Evolutionary conservation across 495 filamentous ascomycete species (phyloP), one percentile per base, ranked within the genome.

Genomic region (Amniculicola lignicola): DNA sequence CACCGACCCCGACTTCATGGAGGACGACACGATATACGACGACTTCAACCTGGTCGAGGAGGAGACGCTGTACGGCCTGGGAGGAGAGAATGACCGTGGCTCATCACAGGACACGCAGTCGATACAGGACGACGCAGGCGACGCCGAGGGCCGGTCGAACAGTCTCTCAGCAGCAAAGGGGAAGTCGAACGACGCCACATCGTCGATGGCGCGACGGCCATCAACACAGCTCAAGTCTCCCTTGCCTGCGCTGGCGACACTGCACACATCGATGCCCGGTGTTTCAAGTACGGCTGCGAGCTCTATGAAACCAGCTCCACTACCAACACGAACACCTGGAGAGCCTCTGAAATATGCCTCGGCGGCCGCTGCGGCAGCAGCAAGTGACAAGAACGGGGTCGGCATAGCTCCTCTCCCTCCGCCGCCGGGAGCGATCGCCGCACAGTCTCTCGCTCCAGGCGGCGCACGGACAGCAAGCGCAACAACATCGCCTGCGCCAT

Each of bases 71-170:
- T 96, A 86, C 59, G 94, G 90, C 37, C 85, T 96, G 77, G 79
- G 74, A 55, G 77, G 75, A 52, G 94, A 96, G 16, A 85, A 82
- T 65, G 93, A 98, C 68, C 82, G 83, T 42, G 83, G 88, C 49
- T 96, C 92, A 18, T 96, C 92, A 46, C 93, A 98, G 76, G 93
- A 98, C 72, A 83, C 89, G 19, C 90, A 93, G 64, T 96, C 93
- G 31, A 76, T 94, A 74, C 87, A 89, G 61, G 93, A 96, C 50
- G 92, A 97, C 28, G 64, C 79, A 40, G 73, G 75, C 18, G 90
- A 95, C 12, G 53, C 69, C 10, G 87, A 88, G 56, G 67, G 59
- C 16, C 75, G 56, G 77, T 14, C 64, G 57, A 51, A 45, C 60
- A 51, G 55, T 67, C 35, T 74, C 71, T 63, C 72, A 70, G 74